These are phyloP conservation scores for Naganishia onofrii DNA, from an alignment of 768 basidiomycete species.

Conservation along the genomic window DNA sequence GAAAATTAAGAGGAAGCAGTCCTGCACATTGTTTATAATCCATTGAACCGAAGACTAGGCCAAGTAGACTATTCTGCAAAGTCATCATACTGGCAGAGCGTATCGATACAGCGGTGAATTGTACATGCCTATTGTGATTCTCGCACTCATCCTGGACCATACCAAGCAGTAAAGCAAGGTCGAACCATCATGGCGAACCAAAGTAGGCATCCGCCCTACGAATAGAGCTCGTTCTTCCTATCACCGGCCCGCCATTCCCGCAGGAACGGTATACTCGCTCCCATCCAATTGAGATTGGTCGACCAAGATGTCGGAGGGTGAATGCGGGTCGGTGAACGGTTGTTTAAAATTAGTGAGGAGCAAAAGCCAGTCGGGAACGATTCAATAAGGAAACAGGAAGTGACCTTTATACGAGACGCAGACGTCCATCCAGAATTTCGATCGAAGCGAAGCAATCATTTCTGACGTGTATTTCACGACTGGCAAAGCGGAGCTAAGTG, in stretches of 20 bases:
- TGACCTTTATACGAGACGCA: background rate
- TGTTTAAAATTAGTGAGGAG: constrained; percentile 22
- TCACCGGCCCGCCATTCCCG: constrained; percentile 21
- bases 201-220: constrained; percentile 21
- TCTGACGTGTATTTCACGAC: no score
- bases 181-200: constrained; percentile 26
- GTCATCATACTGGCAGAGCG: background rate
- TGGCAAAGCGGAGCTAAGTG: background rate
- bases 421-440: background rate
- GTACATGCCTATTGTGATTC: constrained; percentile 28
- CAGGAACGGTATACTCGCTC: constrained; percentile 13
- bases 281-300: background rate
- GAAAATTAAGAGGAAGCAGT: background rate
- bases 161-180: constrained; percentile 2
- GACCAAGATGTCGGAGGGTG: constrained; percentile 2
- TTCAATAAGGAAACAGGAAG: background rate
- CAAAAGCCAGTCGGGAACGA: background rate
- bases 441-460: background rate
- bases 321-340: constrained; percentile 17
- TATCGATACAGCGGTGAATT: background rate
- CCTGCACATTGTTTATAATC: no score
- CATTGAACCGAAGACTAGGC: no score
- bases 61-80: background rate
- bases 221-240: constrained; percentile 15
- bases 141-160: constrained; percentile 15